phyloP scores from a whole-genome alignment of 768 basidiomycete genomes.

The Pleurotus tuoliensis region DNA sequence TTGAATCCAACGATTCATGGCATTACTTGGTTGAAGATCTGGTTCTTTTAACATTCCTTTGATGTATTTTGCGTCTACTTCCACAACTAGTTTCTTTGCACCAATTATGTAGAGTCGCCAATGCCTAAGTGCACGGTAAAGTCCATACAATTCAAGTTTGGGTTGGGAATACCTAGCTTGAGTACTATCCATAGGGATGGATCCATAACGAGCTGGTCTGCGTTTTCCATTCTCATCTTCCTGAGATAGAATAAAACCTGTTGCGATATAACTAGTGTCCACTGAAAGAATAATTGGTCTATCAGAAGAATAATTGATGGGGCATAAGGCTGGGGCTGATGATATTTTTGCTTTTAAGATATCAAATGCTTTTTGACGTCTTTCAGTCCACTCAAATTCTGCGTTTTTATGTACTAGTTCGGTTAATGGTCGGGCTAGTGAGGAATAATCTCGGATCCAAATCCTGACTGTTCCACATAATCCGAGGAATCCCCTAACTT shows the following conservation, averaged over 20 bases:
- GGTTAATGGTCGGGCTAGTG: too few species aligned
- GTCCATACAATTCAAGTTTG: constrained; percentile 30
- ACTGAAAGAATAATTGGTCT: constrained; percentile 24
- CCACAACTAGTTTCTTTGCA: constrained; percentile 7
- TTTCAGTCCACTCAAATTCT: constrained; percentile 21
- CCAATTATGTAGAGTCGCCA: constrained; percentile 17
- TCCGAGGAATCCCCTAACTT: background rate
- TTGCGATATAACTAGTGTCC: constrained; percentile 11
- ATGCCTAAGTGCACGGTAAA: constrained; percentile 23
- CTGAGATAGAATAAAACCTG: constrained; percentile 12
- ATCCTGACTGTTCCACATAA: too few species aligned
- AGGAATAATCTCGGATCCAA: too few species aligned
- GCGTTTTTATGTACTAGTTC: too few species aligned
- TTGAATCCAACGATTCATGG: too few species aligned
- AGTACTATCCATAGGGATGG: constrained; percentile 21
- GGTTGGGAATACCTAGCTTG: constrained; percentile 27
- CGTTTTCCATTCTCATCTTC: constrained; percentile 16
- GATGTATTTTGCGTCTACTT: background rate
- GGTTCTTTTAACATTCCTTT: background rate
- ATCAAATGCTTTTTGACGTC: too few species aligned
- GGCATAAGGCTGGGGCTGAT: too few species aligned
- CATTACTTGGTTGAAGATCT: background rate
- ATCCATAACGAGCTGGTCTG: constrained; percentile 22
- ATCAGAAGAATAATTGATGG: constrained; percentile 2
- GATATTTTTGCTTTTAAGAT: too few species aligned